Evolutionary conservation across 306 rosid species (phyloP).

Genomic region (Hylodesmum podocarpum): DNA sequence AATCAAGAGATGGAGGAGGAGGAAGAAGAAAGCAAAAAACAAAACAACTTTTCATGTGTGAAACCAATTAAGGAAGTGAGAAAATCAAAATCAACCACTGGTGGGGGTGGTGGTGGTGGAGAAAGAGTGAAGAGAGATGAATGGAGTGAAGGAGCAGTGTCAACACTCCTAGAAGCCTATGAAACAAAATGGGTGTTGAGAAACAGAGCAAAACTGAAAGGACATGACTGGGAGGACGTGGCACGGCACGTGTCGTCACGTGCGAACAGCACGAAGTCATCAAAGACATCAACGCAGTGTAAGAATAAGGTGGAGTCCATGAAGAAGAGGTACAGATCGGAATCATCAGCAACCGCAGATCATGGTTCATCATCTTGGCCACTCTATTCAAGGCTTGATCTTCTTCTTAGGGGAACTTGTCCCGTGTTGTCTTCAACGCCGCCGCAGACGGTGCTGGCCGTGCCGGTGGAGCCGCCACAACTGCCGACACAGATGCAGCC

Average conservation of each 20-base stretch:
- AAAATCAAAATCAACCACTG: conserved; percentile 35
- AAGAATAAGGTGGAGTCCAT: conserved; percentile 98
- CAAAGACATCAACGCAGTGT: conserved; percentile 92
- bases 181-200: conserved; percentile 84
- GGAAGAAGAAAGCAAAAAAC: conserved; percentile 29
- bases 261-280: conserved; percentile 53
- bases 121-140: conserved; percentile 89
- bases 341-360: conserved; percentile 62
- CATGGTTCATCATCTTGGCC: conserved; percentile 84
- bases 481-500: conserved; percentile 32
- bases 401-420: conserved; percentile 28
- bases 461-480: conserved; percentile 41
- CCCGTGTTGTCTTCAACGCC: background rate
- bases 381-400: conserved; percentile 70
- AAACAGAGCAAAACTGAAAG: conserved; percentile 91
- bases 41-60: conserved; percentile 40
- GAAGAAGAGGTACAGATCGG: conserved; percentile 90
- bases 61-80: conserved; percentile 34
- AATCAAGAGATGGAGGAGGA: conserved; percentile 59
- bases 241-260: conserved; percentile 70
- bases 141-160: conserved; percentile 98
- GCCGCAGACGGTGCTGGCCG: background rate
- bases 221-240: conserved; percentile 98
- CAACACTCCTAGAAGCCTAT: conserved; percentile 77
- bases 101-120: conserved; percentile 1